phyloP scores from a whole-genome alignment of 2,329 filamentous ascomycete species.

The Aureobasidium zeae region DNA sequence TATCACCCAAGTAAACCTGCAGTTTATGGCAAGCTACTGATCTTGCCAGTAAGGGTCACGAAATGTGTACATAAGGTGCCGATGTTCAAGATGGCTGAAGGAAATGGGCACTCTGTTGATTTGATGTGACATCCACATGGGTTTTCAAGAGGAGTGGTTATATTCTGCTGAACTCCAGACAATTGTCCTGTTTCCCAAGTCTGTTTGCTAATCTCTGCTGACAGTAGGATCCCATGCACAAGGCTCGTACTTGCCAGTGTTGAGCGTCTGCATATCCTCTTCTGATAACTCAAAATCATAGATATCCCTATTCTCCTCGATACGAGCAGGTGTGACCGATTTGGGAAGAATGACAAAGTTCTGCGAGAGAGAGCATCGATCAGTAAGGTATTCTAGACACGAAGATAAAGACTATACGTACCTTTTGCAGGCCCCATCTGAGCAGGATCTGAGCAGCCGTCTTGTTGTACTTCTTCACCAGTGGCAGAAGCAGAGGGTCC shows the following conservation, averaged over 20 bases:
- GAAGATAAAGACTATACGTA: slow-evolving; percentile 23
- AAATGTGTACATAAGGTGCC: no score
- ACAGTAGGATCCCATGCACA: slow-evolving; percentile 51
- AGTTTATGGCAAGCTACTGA: no score
- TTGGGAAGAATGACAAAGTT: slow-evolving; percentile 55
- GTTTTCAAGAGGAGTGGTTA: no score
- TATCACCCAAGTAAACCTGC: no score
- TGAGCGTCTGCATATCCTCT: slow-evolving; percentile 50
- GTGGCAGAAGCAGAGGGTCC: slow-evolving; percentile 42
- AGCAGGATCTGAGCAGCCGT: slow-evolving; percentile 50
- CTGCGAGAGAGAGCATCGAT: slow-evolving; percentile 25
- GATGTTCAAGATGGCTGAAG: no score
- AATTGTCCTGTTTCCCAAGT: no score
- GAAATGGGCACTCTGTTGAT: no score
- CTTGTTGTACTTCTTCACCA: slow-evolving; percentile 50
- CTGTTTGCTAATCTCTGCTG: slow-evolving; percentile 28
- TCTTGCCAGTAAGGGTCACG: no score
- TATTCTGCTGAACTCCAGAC: no score
- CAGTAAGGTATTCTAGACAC: background rate
- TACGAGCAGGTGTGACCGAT: slow-evolving; percentile 50
- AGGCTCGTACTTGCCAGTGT: slow-evolving; percentile 47
- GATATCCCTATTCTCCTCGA: slow-evolving; percentile 50
- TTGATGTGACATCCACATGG: no score
- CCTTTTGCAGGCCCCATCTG: slow-evolving; percentile 53
- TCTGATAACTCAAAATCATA: slow-evolving; percentile 51